Base-by-base conservation (phyloP, 345 rosid genomes). In the Euphorbia peplus region DNA sequence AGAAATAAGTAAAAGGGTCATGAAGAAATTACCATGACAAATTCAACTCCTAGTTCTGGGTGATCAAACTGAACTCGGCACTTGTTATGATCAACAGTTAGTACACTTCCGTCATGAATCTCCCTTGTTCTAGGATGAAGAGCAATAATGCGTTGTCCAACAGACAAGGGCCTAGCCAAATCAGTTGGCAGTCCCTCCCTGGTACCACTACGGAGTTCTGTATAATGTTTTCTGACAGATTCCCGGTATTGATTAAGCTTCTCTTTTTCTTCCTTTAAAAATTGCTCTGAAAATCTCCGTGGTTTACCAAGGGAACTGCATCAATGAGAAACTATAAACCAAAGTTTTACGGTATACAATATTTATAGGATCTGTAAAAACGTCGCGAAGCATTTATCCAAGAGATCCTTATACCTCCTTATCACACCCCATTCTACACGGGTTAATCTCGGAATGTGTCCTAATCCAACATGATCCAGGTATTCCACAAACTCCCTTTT, bases 391-490 rank as follows among this genome's bases (percentile, higher is more conserved):
- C 19, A 29, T 41, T 8, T 26, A 52, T 3, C 1, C 18, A 41
- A 71, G 28, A 74, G 76, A 64, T 44, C 54, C 32, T 51, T 48
- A 59, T 72, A 90, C 99, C 97, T 88, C 83, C 97, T 84, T 79
- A 95, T 86, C 75, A 95, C 99, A 73, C 96, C 93, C 99, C 98
- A 95, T 81, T 92, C 99, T 68, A 95, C 86, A 69, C 89, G 96
- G 65, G 98, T 88, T 80, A 95, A 88, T 73, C 96, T 83, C 47
- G 98, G 96, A 75, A 92, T 84, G 80, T 92, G 96, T 63, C 95
- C 97, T 73, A 95, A 88, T 65, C 99, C 93, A 47, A 90, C 98
- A 70, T 95, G 99, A 82, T 87, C 82, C 73, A 95, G 77, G 79
- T 95, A 95, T 74, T 90, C 97, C 35, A 85, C 87, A 79, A 95